Base-by-base conservation (phyloP, 305 asterid genomes). In the Withania somnifera region DNA sequence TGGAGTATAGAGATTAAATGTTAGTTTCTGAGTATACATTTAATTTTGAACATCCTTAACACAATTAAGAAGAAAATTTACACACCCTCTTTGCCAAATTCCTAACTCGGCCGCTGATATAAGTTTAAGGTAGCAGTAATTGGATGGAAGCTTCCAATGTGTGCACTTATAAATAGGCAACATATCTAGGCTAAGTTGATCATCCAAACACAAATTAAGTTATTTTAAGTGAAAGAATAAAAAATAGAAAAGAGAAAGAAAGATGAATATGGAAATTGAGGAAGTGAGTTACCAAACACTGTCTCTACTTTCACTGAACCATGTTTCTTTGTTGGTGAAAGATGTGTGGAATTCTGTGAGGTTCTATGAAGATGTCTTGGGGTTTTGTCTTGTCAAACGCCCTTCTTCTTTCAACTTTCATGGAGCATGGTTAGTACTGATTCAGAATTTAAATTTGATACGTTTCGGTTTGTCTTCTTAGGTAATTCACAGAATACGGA, bases 231-330 rank as follows among this genome's bases (percentile, higher is more conserved):
- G 13, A 1, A 63, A 32, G 15, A 60, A 60, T 28, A 50, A 5
- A n/a, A 1, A 47, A 10, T 7, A 75, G 9, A 5, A 8, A 7
- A 17, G 4, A 9, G 50, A 3, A 9, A 60, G 11, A 53, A 51
- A 76, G 81, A 77, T 77, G 67, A 68, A 64, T n/a, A 40, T 79
- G 84, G 86, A 84, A 78, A 82, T 83, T 58, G 58, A 79, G 84
- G 88, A 87, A 77, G 78, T 76, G 53, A 64, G 66, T 82, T 47
- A 22, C 60, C 52, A 80, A 82, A 38, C 87, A 15, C 75, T 85
- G 51, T 87, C 90, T 69, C 84, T 87, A 4, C 79, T 87, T 22
- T 85, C 88, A 1, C 57, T 87, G 34, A 87, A 87, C 32, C 90
- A 87, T 22, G 85, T 85, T 6, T 87, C 90, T 4, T 57, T 85